Base-by-base conservation (phyloP, 192 early-diverging fungal genomes). In the Coemansia sp. region DNA sequence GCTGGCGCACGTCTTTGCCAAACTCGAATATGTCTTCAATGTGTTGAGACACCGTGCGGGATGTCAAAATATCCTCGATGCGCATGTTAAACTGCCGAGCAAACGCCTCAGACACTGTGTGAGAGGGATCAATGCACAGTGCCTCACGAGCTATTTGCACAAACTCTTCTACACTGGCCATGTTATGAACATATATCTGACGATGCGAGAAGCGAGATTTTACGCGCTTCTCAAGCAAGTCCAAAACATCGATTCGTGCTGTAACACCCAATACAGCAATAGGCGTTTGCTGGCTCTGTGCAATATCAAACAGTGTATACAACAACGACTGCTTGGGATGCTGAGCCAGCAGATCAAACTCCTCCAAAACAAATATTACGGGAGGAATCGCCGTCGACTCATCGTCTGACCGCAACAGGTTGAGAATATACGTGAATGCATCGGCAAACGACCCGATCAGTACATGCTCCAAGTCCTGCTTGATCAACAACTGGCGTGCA, bases 171-270 rank as follows among this genome's bases (percentile, higher is more conserved):
- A 88, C 75, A 1, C 63, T 73, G 23, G 73, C 43, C 2, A 87
- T 69, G 0, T 87, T 82, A 66, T 88, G 88, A 5, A 92, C 75
- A 56, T 89, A 84, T 10, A 96, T 87, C 32, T 89, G 87, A 8
- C 93, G 84, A 65, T 96, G 92, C 10, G 93, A 95, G 78, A 96
- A 97, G 27, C 95, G 85, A 22, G 94, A 95, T 63, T 95, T 94
- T 37, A 97, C 94, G 10, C 94, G 89, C 64, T 97, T 97, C 73
- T 98, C 94, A 29, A 99, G 66, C 29, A 94, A 66, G 45, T 91
- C 88, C 37, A 96, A 77, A 12, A 89, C 86, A 67, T 96, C 93
- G 58, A 91, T 67, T 10, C 94, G 84, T 41, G 87, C 85, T 1
- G 93, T 93, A 1, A 94, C 43, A 4, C 94, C 97, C 55, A 99